These are phyloP conservation scores for Nitzschia sp. DNA, from an alignment of 108 stramenopile genomes.

Conservation along the genomic window DNA sequence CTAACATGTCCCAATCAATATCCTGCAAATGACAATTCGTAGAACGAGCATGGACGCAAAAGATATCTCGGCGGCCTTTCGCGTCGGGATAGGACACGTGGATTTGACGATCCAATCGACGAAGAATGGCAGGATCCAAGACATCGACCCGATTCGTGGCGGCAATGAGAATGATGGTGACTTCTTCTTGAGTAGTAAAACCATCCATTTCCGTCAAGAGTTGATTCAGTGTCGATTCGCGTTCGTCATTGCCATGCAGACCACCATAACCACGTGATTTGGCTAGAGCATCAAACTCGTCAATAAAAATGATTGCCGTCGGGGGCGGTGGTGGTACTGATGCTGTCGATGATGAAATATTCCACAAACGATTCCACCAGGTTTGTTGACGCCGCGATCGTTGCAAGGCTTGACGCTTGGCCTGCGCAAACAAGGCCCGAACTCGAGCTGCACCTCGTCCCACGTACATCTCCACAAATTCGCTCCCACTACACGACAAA, in stretches of 20 bases:
- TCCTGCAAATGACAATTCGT: slow-evolving; percentile 39
- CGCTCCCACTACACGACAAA: slow-evolving; percentile 73
- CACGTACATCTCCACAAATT: slow-evolving; percentile 87
- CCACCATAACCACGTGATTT: slow-evolving; percentile 66
- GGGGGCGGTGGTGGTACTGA: slow-evolving; percentile 38
- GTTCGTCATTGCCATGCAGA: slow-evolving; percentile 75
- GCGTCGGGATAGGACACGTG: slow-evolving; percentile 84
- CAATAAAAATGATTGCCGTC: slow-evolving; percentile 93
- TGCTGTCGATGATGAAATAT: not conserved
- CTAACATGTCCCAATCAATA: slow-evolving; percentile 52
- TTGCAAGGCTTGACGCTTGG: slow-evolving; percentile 53
- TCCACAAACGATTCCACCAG: slow-evolving; percentile 9
- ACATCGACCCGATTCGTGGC: slow-evolving; percentile 91
- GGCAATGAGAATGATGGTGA: slow-evolving; percentile 90
- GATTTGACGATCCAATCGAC: slow-evolving; percentile 95
- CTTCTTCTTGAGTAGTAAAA: slow-evolving; percentile 47
- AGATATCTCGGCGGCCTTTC: slow-evolving; percentile 83
- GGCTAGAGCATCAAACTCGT: slow-evolving; percentile 96
- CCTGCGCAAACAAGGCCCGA: slow-evolving; percentile 76
- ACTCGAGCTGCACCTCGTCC: slow-evolving; percentile 85
- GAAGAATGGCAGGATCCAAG: slow-evolving; percentile 93
- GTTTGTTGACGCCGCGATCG: not conserved
- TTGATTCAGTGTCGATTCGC: slow-evolving; percentile 95
- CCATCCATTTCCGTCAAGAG: slow-evolving; percentile 97
- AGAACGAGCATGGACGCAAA: slow-evolving; percentile 79